These are phyloP conservation scores for Bipolaris gigantea DNA, from an alignment of 2,329 filamentous ascomycete genomes.

Conservation along the genomic window DNA sequence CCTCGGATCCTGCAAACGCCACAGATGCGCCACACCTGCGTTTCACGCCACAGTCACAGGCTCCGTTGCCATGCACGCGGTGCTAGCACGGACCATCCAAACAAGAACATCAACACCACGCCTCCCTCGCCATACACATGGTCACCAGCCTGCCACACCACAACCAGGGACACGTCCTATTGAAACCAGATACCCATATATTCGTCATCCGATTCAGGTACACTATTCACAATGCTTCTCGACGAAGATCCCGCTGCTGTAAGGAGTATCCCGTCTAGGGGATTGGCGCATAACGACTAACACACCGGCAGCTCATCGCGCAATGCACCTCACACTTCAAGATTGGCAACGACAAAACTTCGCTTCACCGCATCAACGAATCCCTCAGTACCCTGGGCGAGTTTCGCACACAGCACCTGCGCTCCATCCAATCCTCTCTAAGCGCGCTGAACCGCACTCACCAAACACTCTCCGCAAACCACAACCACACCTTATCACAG, in stretches of 20 bases:
- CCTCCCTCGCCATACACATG: slow-evolving; percentile 18
- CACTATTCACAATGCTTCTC: slow-evolving; percentile 73
- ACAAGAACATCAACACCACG: slow-evolving; percentile 39
- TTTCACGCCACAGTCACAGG: slow-evolving; percentile 13
- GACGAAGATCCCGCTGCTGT: slow-evolving; percentile 90
- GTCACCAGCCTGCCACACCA: not conserved
- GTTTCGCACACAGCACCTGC: slow-evolving; percentile 75
- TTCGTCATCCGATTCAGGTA: slow-evolving; percentile 6
- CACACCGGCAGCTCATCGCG: slow-evolving; percentile 70
- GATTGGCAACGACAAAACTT: slow-evolving; percentile 82
- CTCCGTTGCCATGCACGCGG: slow-evolving; percentile 35
- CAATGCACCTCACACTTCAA: slow-evolving; percentile 96
- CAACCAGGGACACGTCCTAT: not conserved
- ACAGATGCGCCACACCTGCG: slow-evolving; percentile 5
- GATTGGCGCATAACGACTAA: slow-evolving; percentile 14
- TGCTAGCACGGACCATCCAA: slow-evolving; percentile 30
- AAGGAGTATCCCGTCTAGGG: slow-evolving; percentile 40
- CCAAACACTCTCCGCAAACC: slow-evolving; percentile 71
- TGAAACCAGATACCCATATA: not conserved
- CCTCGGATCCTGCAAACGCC: slow-evolving; percentile 23
- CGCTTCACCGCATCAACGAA: slow-evolving; percentile 80
- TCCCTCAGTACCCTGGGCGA: slow-evolving; percentile 81
- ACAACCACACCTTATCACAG: slow-evolving; percentile 71
- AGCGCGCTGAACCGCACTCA: slow-evolving; percentile 72
- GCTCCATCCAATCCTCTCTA: slow-evolving; percentile 40